These are phyloP conservation scores for Tetradesmus obliquus DNA, from an alignment of 139 green algal genomes.

Conservation along the genomic window DNA sequence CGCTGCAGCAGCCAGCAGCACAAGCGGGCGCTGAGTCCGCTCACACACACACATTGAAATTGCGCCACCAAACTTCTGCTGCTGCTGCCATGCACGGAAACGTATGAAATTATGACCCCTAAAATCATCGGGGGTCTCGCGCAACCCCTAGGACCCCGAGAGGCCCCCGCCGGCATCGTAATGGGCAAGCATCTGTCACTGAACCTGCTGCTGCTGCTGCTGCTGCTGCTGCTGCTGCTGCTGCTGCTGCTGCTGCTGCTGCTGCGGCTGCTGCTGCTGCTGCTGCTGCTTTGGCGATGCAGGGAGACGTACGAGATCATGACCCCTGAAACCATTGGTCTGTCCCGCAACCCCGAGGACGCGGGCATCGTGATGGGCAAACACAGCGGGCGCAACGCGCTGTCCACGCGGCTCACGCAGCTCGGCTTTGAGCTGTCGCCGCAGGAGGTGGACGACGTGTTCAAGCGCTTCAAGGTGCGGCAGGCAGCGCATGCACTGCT, in stretches of 20 bases:
- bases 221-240: too few species aligned
- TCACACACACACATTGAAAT: too few species aligned
- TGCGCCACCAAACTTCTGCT: background rate
- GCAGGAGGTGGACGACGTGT: conserved; percentile 91
- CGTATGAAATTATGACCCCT: conserved; percentile 99
- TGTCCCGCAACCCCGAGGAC: conserved; percentile 77
- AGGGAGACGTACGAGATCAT: conserved; percentile 98
- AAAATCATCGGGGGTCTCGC: conserved; percentile 92
- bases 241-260: background rate
- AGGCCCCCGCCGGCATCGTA: conserved; percentile 73
- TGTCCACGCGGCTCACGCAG: conserved; percentile 78
- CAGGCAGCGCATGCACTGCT: conserved; percentile 40
- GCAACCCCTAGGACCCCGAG: conserved; percentile 65
- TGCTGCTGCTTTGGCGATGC: background rate
- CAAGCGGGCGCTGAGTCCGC: too few species aligned
- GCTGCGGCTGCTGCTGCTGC: background rate
- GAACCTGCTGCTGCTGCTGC: too few species aligned
- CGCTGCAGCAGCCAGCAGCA: too few species aligned
- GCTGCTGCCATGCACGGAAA: conserved; percentile 14
- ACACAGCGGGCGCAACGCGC: conserved; percentile 88
- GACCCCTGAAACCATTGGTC: conserved; percentile 94
- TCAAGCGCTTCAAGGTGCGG: conserved; percentile 90
- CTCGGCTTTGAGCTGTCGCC: conserved; percentile 88
- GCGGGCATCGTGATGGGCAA: conserved; percentile 91
- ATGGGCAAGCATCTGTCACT: conserved; percentile 81